Base-by-base conservation (phyloP, 164 flowering plant species). In the Liquidambar formosana region DNA sequence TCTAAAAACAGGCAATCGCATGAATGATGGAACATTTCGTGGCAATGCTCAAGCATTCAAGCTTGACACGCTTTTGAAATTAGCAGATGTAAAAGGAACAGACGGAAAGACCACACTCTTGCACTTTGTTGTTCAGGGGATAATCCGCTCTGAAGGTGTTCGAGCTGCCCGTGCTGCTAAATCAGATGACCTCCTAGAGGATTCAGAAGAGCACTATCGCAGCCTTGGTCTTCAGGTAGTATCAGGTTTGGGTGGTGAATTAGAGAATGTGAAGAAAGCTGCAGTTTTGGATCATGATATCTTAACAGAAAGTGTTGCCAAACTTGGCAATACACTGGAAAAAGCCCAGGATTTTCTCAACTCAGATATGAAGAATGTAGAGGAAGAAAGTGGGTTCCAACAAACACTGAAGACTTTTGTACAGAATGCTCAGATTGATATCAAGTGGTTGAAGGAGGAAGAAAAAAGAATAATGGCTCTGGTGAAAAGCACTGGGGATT, bases 31-130 rank as follows among this genome's bases (percentile, higher is more conserved):
- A 57, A 94, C 98, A 51, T 94, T 81, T 65, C 97, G 97, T 58
- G 98, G 98, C 26, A 87, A 95, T 64, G 98, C 98, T 22, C 93
- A 88, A 77, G 98, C 98, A 26, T 94, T 94, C 76, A 94, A 90
- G 73, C 95, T 94, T 33, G 98, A 94, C 84, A 94, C 98, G 0
- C 94, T 94, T 64, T 66, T 94, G 76, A 94, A 94, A 75, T 78
- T 94, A 56, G 71, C 96, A n/a, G 97, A 94, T 75, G 98, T 94
- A 1, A 94, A 82, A 80, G 97, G 97, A 73, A 78, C 77, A 27
- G 98, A 94, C 79, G 97, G 97, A 27, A 94, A 90, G 80, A 94
- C 95, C 26, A 94, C 98, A 0, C 91, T 94, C 52, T 69, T 94
- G 78, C 92, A 89, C 70, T 94, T 94, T 77, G 98, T 94, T 25